Conservation (phyloP, 148 eudicot genomes). For the Hydrangea macrophylla region DNA sequence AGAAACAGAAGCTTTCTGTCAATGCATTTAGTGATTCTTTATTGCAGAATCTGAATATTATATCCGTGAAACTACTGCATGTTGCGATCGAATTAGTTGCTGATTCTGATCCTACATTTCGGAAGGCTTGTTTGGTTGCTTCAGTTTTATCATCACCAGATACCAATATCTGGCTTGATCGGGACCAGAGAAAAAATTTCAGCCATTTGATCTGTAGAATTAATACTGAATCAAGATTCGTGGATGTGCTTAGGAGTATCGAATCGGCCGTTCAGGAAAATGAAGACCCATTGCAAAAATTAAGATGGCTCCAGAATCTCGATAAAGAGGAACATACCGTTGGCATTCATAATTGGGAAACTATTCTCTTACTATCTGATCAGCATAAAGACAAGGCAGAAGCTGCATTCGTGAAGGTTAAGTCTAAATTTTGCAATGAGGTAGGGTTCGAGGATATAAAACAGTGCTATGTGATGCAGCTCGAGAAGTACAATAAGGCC, state of each 20-base stretch:
- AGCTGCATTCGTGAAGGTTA: conserved; percentile 43
- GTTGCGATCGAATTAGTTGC: conserved; percentile 55
- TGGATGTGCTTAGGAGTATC: conserved; percentile 38
- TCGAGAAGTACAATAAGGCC: conserved; percentile 51
- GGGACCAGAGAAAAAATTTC: conserved; percentile 47
- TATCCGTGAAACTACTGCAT: conserved; percentile 55
- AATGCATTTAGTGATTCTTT: conserved; percentile 8
- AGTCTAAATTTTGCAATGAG: conserved; percentile 60
- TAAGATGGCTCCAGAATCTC: conserved; percentile 66
- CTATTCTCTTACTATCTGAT: conserved; percentile 21
- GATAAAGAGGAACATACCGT: conserved; percentile 9
- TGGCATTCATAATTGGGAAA: conserved; percentile 11
- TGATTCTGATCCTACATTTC: conserved; percentile 40
- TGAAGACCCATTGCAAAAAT: conserved; percentile 52
- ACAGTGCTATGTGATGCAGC: conserved; percentile 35
- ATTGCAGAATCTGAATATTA: conserved; percentile 23
- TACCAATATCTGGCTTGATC: conserved; percentile 32
- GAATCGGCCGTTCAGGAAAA: conserved; percentile 35
- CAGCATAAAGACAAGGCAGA: conserved; percentile 33
- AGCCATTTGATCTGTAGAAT: conserved; percentile 36
- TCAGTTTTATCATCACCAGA: conserved; percentile 40
- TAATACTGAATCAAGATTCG: conserved; percentile 38
- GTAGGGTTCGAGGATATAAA: conserved; percentile 48
- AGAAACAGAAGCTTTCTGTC: conserved; percentile 14
- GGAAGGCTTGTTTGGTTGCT: conserved; percentile 82